Percentiles rank a stretch among this genome's conserved stretches.
phyloP scores from a whole-genome alignment of 257 asterid species.

The Paraleonurus japonicus region DNA sequence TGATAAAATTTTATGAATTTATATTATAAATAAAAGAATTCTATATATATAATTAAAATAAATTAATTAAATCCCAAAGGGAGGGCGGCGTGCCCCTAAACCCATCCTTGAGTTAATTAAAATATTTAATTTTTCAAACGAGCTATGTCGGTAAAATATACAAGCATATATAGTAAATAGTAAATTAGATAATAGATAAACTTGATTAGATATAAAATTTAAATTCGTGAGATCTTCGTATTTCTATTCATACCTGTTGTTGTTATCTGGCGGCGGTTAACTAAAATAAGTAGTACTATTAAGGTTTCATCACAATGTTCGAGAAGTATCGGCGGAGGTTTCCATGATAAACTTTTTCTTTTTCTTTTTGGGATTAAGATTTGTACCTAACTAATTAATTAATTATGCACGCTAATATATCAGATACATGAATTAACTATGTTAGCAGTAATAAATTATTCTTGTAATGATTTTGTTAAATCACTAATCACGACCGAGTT shows the following conservation, averaged over 20 bases:
- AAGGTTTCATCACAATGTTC: slow-evolving; percentile 15
- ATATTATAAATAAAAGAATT: too few relatives aligned
- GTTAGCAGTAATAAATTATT: neutral
- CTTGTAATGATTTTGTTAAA: neutral
- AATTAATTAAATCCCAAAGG: too few relatives aligned
- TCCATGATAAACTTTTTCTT: neutral
- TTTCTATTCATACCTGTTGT: slow-evolving; percentile 11
- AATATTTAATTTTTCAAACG: too few relatives aligned
- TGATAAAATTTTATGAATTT: too few relatives aligned
- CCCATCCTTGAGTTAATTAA: too few relatives aligned
- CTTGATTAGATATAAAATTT: too few relatives aligned
- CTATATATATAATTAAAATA: too few relatives aligned
- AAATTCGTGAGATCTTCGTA: too few relatives aligned
- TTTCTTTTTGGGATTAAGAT: neutral
- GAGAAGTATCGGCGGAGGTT: neutral
- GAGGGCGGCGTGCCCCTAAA: too few relatives aligned
- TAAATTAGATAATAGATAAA: too few relatives aligned
- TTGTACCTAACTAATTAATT: slow-evolving; percentile 18
- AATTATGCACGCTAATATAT: neutral
- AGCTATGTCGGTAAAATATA: too few relatives aligned
- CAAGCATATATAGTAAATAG: too few relatives aligned
- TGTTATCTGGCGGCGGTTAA: slow-evolving; percentile 40
- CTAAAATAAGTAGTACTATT: neutral
- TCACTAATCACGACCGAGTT: neutral
- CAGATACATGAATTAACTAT: slow-evolving; percentile 38